Evolutionary conservation across 495 filamentous ascomycete genomes (phyloP).

Genomic region (Penicilliopsis zonata): DNA sequence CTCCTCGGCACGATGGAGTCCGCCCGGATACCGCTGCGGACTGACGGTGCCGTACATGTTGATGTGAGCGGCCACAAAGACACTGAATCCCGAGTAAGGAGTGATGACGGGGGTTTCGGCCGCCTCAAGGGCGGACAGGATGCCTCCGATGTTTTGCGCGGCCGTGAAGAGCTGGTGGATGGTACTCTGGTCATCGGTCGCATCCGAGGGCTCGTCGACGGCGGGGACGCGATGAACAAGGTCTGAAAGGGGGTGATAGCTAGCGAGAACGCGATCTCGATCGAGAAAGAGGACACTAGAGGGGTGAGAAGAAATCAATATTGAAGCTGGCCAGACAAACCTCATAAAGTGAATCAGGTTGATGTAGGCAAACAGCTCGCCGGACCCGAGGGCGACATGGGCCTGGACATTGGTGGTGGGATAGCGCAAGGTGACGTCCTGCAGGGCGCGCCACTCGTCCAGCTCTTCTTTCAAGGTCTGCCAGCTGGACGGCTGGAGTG

Average conservation of each 20-base stretch:
- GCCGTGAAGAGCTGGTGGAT: slow-evolving; percentile 26
- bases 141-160: slow-evolving; percentile 23
- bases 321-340: slow-evolving; percentile 7
- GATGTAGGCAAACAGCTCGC: slow-evolving; percentile 33
- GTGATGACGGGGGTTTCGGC: slow-evolving; percentile 28
- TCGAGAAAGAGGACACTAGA: slow-evolving; percentile 28
- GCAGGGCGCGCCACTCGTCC: slow-evolving; percentile 30
- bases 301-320: neutral
- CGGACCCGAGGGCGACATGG: slow-evolving; percentile 30
- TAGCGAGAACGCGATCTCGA: slow-evolving; percentile 27
- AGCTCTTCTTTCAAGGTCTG: slow-evolving; percentile 22
- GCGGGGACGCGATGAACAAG: slow-evolving; percentile 13
- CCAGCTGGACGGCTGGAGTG: slow-evolving; percentile 15
- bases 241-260: slow-evolving; percentile 15
- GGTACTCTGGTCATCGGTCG: slow-evolving; percentile 8
- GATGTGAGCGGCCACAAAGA: slow-evolving; percentile 33
- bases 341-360: slow-evolving; percentile 35
- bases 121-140: slow-evolving; percentile 23
- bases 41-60: slow-evolving; percentile 37
- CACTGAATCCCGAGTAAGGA: slow-evolving; percentile 32
- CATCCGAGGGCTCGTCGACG: slow-evolving; percentile 6
- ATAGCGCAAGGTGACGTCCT: slow-evolving; percentile 27
- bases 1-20: slow-evolving; percentile 21
- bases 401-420: slow-evolving; percentile 26
- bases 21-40: slow-evolving; percentile 25